Evolutionary conservation across 192 early-diverging fungal genomes (phyloP).

Genomic region (Podila minutissima): DNA sequence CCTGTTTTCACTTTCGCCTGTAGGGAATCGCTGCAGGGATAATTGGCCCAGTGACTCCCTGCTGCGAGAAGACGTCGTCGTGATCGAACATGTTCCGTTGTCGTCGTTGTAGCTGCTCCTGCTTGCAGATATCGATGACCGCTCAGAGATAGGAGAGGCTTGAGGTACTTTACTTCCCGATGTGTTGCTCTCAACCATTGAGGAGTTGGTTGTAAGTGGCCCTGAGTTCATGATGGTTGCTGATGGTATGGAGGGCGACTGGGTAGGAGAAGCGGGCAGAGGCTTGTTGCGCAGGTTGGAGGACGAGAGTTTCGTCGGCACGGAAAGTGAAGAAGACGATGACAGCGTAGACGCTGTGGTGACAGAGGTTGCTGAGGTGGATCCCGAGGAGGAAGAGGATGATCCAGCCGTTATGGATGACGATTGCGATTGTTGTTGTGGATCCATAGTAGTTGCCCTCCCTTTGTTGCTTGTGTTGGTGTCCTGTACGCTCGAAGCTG

Average conservation of each 20-base stretch:
- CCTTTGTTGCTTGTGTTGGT: neutral
- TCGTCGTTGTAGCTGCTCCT: slow-evolving; percentile 10
- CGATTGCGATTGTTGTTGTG: neutral
- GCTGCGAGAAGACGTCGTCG: neutral
- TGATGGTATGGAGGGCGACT: neutral
- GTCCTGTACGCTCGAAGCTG: neutral
- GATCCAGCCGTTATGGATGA: slow-evolving; percentile 1
- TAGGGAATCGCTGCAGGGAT: slow-evolving; percentile 42
- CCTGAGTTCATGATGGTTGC: neutral
- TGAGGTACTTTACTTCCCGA: no score
- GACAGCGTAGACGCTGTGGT: neutral
- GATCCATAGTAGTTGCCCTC: neutral
- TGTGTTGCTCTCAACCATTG: no score
- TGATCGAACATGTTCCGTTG: slow-evolving; percentile 1
- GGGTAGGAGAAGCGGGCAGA: slow-evolving; percentile 7
- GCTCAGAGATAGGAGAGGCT: neutral
- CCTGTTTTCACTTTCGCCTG: slow-evolving; percentile 41
- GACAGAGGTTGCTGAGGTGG: slow-evolving; percentile 3
- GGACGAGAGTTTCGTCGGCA: slow-evolving; percentile 15
- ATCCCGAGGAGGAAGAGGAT: neutral
- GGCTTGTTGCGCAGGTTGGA: slow-evolving; percentile 11
- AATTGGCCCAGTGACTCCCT: slow-evolving; percentile 36
- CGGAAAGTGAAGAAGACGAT: neutral
- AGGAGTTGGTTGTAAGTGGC: no score
- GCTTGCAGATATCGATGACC: slow-evolving; percentile 5